Conservation (phyloP, 2,329 filamentous ascomycete species). For the Coleophoma cylindrospora region DNA sequence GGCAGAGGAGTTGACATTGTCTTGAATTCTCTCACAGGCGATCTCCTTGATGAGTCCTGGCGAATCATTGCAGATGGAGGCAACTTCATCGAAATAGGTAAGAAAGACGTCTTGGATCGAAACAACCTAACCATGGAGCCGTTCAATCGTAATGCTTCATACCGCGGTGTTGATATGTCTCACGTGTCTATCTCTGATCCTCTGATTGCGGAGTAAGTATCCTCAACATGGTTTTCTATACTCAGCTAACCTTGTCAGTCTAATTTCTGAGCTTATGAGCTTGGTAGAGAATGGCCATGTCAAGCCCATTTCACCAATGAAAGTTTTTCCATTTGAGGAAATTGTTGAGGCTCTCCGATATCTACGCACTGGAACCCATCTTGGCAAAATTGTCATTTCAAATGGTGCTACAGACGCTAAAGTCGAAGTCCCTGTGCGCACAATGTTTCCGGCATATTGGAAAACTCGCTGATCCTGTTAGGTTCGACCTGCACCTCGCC, state of each 20-base stretch:
- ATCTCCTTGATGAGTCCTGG: constrained; percentile 24
- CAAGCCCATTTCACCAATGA: constrained; percentile 12
- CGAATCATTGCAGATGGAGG: neutral
- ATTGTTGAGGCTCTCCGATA: constrained; percentile 14
- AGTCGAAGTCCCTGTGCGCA: constrained; percentile 1
- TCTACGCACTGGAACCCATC: constrained; percentile 34
- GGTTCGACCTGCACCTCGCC: neutral
- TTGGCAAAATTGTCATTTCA: constrained; percentile 35
- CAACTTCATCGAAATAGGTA: constrained; percentile 14
- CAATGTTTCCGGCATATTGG: neutral
- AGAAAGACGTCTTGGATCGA: constrained; percentile 11
- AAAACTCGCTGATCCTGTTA: neutral
- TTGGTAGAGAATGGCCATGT: constrained; percentile 7
- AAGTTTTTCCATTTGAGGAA: constrained; percentile 18
- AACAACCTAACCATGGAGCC: constrained; percentile 10
- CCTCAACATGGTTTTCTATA: neutral
- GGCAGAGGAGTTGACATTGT: constrained; percentile 13
- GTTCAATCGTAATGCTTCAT: constrained; percentile 11
- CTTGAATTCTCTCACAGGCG: constrained; percentile 9
- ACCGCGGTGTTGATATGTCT: neutral
- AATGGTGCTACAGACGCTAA: constrained; percentile 2
- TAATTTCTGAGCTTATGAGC: constrained; percentile 4
- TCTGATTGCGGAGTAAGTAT: neutral
- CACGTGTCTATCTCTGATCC: neutral
- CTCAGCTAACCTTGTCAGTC: neutral